Percentiles rank a stretch among this genome's conserved stretches.
These are phyloP conservation scores for Colletotrichum lentis DNA, from an alignment of 2,329 filamentous ascomycete genomes.

Conservation along the genomic window DNA sequence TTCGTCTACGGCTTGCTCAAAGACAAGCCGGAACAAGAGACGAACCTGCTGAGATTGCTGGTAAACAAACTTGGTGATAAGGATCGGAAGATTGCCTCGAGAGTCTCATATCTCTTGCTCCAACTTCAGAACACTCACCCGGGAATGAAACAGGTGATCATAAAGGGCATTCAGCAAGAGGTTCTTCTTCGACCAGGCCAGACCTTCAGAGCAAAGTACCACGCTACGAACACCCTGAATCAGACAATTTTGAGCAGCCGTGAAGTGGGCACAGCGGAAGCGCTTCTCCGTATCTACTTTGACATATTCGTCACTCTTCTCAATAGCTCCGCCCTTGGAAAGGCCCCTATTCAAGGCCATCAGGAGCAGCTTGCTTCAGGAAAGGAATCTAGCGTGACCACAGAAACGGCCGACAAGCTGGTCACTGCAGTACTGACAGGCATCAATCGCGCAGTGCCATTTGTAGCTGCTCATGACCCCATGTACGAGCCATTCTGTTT, in stretches of 20 bases:
- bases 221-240: constrained; percentile 94
- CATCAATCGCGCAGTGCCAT: constrained; percentile 95
- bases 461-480: constrained; percentile 80
- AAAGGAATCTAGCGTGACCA: constrained; percentile 44
- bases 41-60: constrained; percentile 86
- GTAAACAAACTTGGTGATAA: constrained; percentile 98
- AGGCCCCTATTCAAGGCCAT: constrained; percentile 8
- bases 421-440: constrained; percentile 91
- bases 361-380: constrained; percentile 13
- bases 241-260: constrained; percentile 90
- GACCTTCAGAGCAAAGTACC: constrained; percentile 89
- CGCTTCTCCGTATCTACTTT: constrained; percentile 91
- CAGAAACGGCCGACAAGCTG: constrained; percentile 87
- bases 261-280: constrained; percentile 81
- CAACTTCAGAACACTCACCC: constrained; percentile 90
- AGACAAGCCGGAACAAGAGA: constrained; percentile 96
- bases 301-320: constrained; percentile 83
- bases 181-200: constrained; percentile 88
- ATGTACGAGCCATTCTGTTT: constrained; percentile 61
- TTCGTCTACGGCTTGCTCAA: constrained; percentile 92
- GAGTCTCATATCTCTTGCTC: constrained; percentile 90
- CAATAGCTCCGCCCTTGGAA: constrained; percentile 55
- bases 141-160: constrained; percentile 89
- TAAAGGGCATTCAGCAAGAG: constrained; percentile 85
- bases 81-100: constrained; percentile 93